phyloP scores from a whole-genome alignment of 345 rosid genomes.

The Citrus trifoliata region DNA sequence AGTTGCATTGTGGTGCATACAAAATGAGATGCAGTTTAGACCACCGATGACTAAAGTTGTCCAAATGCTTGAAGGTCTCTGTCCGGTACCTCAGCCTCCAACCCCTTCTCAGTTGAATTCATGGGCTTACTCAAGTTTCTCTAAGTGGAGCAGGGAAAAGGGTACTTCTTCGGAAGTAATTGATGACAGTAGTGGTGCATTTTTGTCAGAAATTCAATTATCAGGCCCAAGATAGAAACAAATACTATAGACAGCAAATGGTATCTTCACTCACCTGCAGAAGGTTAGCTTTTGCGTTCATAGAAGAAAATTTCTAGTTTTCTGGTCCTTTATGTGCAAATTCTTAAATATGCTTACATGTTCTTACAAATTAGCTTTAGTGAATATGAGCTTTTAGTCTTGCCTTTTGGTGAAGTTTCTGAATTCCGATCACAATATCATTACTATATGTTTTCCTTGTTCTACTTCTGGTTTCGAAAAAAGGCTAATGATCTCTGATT shows the following conservation, averaged over 20 bases:
- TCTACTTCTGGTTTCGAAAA: not conserved
- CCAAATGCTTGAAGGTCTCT: slow-evolving; percentile 57
- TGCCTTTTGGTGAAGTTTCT: not conserved
- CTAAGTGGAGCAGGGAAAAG: slow-evolving; percentile 36
- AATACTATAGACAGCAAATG: not conserved
- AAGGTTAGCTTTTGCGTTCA: not conserved
- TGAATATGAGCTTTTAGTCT: not conserved
- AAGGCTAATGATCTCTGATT: not conserved
- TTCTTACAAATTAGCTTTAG: not conserved
- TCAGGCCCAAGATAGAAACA: slow-evolving; percentile 42
- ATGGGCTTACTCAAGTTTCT: slow-evolving; percentile 18
- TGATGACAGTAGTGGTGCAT: slow-evolving; percentile 27
- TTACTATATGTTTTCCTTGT: not conserved
- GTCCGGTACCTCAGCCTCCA: slow-evolving; percentile 37
- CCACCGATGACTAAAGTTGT: slow-evolving; percentile 59
- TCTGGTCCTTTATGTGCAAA: not conserved
- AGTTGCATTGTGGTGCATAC: slow-evolving; percentile 61
- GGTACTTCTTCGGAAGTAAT: slow-evolving; percentile 19
- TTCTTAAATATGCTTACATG: not conserved
- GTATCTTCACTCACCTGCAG: not conserved
- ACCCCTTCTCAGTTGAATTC: slow-evolving; percentile 21
- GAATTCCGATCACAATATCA: not conserved
- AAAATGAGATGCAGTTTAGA: slow-evolving; percentile 45
- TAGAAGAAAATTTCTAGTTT: not conserved
- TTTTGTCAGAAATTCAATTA: slow-evolving; percentile 30